Percentiles rank a stretch among this genome's conserved stretches.
phyloP scores from a whole-genome alignment of 148 eudicot genomes.

The Persicaria tinctoria region DNA sequence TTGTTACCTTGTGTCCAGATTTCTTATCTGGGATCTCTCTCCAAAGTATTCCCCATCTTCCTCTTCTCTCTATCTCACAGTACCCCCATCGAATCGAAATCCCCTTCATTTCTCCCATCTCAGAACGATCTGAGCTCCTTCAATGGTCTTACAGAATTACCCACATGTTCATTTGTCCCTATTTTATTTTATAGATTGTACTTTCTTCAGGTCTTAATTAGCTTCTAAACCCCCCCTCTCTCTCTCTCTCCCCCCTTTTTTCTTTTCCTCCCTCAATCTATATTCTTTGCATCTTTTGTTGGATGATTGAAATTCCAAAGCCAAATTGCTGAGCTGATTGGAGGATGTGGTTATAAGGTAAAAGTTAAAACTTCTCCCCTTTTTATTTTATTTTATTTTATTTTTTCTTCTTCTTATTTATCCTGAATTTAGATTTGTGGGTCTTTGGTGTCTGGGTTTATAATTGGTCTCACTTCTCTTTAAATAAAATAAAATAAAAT shows the following conservation, averaged over 20 bases:
- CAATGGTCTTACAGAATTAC: constrained; percentile 32
- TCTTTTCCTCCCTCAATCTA: constrained; percentile 1
- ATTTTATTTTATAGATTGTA: constrained; percentile 7
- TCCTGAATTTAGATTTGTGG: constrained; percentile 21
- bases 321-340: constrained; percentile 23
- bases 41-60: constrained; percentile 4
- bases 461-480: constrained; percentile 17
- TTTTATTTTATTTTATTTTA: not conserved
- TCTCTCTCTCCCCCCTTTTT: constrained; percentile 1
- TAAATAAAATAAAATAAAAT: constrained; percentile 13
- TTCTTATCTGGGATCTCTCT: constrained; percentile 97
- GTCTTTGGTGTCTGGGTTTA: constrained; percentile 22
- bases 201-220: too few relatives aligned
- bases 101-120: constrained; percentile 19
- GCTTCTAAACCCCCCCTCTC: not conserved
- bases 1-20: constrained; percentile 66
- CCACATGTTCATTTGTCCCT: constrained; percentile 21
- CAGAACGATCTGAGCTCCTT: constrained; percentile 42
- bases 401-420: constrained; percentile 12
- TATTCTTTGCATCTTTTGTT: constrained; percentile 27
- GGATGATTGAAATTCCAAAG: constrained; percentile 34
- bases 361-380: constrained; percentile 11
- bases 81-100: constrained; percentile 91
- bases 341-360: constrained; percentile 89
- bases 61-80: constrained; percentile 21